Percentiles rank a stretch among this genome's conserved stretches.
Conservation (phyloP, 257 asterid species). For the Lithospermum erythrorhizon region DNA sequence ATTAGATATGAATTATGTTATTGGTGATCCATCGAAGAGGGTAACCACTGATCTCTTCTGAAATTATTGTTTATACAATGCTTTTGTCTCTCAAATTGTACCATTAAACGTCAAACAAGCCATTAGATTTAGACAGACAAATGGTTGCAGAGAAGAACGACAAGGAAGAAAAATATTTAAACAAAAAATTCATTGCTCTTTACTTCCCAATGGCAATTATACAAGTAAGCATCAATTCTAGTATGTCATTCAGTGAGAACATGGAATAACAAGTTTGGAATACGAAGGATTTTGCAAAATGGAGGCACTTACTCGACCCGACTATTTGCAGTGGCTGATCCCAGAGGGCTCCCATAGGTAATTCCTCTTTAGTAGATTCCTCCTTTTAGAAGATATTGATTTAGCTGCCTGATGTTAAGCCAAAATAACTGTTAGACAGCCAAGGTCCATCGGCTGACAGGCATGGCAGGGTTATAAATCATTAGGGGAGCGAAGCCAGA, state of each 20-base stretch:
- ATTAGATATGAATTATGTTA: no score
- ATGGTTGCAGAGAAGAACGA: no score
- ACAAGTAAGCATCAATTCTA: background rate
- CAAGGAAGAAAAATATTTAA: no score
- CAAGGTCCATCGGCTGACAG: slow-evolving; percentile 47
- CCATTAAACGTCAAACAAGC: no score
- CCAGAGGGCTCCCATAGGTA: slow-evolving; percentile 32
- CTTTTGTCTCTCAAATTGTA: no score
- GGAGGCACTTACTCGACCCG: slow-evolving; percentile 61
- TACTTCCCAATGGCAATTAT: background rate
- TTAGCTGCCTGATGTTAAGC: slow-evolving; percentile 33
- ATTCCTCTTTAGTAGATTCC: slow-evolving; percentile 42
- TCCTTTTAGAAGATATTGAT: slow-evolving; percentile 40
- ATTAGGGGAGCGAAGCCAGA: slow-evolving; percentile 37
- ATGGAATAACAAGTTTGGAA: background rate
- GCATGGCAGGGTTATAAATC: slow-evolving; percentile 24
- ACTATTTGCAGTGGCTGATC: slow-evolving; percentile 41
- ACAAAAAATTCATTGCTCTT: no score
- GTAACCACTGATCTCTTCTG: no score
- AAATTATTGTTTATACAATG: no score
- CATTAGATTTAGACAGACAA: no score
- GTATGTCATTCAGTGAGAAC: background rate
- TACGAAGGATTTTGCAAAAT: background rate
- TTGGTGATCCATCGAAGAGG: no score
- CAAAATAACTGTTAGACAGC: slow-evolving; percentile 46